Percentiles rank a stretch among this genome's conserved stretches.
phyloP scores from a whole-genome alignment of 768 basidiomycete genomes.

The Hericium alpestre region DNA sequence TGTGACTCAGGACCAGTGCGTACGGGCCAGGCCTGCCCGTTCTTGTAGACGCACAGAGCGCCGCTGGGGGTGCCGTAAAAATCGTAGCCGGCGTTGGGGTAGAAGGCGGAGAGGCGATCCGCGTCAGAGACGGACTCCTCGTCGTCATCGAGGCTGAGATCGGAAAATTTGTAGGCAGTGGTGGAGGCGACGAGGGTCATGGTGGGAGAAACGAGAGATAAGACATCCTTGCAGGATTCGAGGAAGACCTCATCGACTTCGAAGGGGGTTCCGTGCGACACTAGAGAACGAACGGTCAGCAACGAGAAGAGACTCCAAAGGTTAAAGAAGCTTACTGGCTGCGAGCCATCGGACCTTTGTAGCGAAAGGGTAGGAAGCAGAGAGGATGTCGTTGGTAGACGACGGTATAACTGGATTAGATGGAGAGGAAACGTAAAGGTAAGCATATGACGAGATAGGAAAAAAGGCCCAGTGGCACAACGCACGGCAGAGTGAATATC shows the following conservation, averaged over 20 bases:
- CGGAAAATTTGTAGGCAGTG: not conserved
- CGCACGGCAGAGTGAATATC: too few relatives aligned
- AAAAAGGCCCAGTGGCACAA: too few relatives aligned
- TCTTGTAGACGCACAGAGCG: constrained; percentile 4
- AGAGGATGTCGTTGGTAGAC: not conserved
- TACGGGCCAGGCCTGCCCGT: constrained; percentile 1
- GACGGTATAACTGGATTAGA: not conserved
- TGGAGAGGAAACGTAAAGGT: not conserved
- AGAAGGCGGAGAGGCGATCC: constrained; percentile 2
- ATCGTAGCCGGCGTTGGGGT: constrained; percentile 5
- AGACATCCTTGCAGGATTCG: too few relatives aligned
- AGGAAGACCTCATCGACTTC: not conserved
- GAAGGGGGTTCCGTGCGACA: not conserved
- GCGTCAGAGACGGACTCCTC: not conserved
- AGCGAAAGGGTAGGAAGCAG: not conserved
- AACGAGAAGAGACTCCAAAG: not conserved
- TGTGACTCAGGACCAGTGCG: constrained; percentile 14
- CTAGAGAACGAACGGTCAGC: not conserved
- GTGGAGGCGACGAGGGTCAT: not conserved
- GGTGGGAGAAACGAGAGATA: not conserved
- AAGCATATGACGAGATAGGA: too few relatives aligned
- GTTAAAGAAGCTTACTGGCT: too few relatives aligned
- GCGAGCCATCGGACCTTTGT: not conserved
- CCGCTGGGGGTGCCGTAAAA: not conserved
- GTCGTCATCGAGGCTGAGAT: too few relatives aligned